Conservation (phyloP, 148 eudicot genomes). For the Polygonum maritimum region DNA sequence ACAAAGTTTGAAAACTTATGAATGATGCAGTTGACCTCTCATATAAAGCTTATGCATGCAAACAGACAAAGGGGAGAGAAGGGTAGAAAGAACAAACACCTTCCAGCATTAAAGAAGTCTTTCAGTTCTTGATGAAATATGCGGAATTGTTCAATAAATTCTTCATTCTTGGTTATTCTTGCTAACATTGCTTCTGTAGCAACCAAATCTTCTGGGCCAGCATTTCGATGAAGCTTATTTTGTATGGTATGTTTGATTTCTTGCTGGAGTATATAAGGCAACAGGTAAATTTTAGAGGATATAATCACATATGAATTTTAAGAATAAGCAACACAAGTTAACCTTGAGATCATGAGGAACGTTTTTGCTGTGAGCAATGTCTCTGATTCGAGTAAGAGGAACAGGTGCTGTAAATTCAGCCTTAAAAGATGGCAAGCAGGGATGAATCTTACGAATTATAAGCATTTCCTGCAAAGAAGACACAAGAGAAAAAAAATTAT, state of each 20-base stretch:
- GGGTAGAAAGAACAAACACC: conserved; percentile 28
- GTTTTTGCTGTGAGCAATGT: conserved; percentile 88
- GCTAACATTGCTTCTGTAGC: conserved; percentile 95
- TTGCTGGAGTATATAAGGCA: conserved; percentile 47
- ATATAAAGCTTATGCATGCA: not conserved
- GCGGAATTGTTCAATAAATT: conserved; percentile 85
- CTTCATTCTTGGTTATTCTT: conserved; percentile 62
- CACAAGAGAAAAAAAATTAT: not conserved
- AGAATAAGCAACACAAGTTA: not conserved
- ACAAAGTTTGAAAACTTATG: not conserved
- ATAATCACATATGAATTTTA: not conserved
- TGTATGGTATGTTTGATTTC: conserved; percentile 99
- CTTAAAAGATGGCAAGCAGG: conserved; percentile 93
- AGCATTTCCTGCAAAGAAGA: conserved; percentile 60
- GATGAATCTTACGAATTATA: conserved; percentile 92
- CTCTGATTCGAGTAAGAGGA: conserved; percentile 92
- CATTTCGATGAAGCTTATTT: conserved; percentile 96
- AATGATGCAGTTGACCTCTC: not conserved
- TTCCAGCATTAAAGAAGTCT: conserved; percentile 99
- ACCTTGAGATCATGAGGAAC: conserved; percentile 99
- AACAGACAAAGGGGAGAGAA: not conserved
- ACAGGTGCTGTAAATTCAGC: conserved; percentile 97
- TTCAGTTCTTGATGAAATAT: conserved; percentile 84
- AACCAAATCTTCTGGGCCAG: conserved; percentile 98
- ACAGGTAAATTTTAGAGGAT: not conserved